Base-by-base conservation (phyloP, 2,329 filamentous ascomycete genomes). In the Emmonsia crescens region DNA sequence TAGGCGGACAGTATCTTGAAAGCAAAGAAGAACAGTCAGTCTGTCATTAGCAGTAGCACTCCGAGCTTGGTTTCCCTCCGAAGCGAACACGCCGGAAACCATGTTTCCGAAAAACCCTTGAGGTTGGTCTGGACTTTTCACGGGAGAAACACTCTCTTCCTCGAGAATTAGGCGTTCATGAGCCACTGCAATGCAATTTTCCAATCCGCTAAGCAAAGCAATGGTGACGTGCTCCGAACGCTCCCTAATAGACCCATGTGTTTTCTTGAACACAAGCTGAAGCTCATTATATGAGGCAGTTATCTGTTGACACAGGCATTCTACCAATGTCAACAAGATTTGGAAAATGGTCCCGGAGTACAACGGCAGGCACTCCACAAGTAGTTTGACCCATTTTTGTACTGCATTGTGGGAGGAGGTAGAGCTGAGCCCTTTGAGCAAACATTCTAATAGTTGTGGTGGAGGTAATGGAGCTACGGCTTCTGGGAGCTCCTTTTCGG, bases 91-190 rank as follows among this genome's bases (percentile, higher is more conserved):
- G 1, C 91, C 91, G 0, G 91, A 94, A 1, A 96, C 89, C 85
- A 96, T 96, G 67, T 90, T 96, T 52, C 91, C 91, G 70, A 97
- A 96, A 72, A 96, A 93, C 5, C 91, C 87, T 71, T 92, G 89
- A 16, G 87, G 85, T 67, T 90, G 89, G 69, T 95, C 89, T 27
- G 91, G 89, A 63, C 85, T 87, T 76, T 96, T 96, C 51, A 82
- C 78, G 40, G 84, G 78, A 61, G 86, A 84, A 51, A 82, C 81
- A 64, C 83, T 85, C 48, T 85, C 83, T 74, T 96, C 91, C 67
- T 96, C 91, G 29, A 82, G 79, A 58, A 92, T 76, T 24, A 97
- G 79, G 62, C 87, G 87, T 68, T 96, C 89, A 73, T 99, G 94
- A 4, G 88, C 91, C 68, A 86, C 85, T 21, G 92, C 92, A 62